Base-by-base conservation (phyloP, 768 basidiomycete species). In the Daedalea quercina region DNA sequence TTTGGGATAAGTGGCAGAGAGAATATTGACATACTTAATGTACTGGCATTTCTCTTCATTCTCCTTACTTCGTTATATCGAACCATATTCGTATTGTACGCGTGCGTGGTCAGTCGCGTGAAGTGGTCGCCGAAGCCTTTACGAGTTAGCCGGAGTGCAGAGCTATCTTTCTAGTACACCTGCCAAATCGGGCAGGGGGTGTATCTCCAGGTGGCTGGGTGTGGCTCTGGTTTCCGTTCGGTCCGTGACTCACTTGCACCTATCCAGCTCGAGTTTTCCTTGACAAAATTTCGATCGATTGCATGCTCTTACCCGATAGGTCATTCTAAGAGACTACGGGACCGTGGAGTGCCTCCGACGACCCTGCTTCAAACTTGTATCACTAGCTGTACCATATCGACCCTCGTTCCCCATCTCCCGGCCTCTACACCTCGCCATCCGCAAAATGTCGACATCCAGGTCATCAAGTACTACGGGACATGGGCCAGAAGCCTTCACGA, bases 271-370 rank as follows among this genome's bases (percentile, higher is more conserved):
- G 7, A 17, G 22, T 23, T 25, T 49, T 33, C 9, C 28, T n/a
- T 26, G 19, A 4, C 46, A 58, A 55, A 53, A 55, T 53, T 53
- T 44, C 57, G 47, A 53, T 58, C 57, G 57, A 55, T 55, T 45
- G 53, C 34, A 26, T 20, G 12, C 15, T 3, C 17, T n/a, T 3
- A 9, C 20, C 13, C 7, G 37, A 19, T 40, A 40, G 23, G 28
- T 12, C 7, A n/a, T 33, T 19, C 23, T 33, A 12, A 25, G 8
- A 17, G n/a, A 2, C 33, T 40, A 2, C 22, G 15, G 33, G 35
- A 35, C 19, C 13, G 50, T 51, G 50, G 40, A 34, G 37, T 15
- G 26, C 25, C 41, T 41, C 24, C 50, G 40, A n/a, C 31, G 24
- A 23, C 17, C 50, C 19, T 40, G 13, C 33, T 37, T 22, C 48